Percentiles rank a stretch among this genome's conserved stretches.
phyloP scores from a whole-genome alignment of 257 asterid genomes.

The Solanum neorickii region DNA sequence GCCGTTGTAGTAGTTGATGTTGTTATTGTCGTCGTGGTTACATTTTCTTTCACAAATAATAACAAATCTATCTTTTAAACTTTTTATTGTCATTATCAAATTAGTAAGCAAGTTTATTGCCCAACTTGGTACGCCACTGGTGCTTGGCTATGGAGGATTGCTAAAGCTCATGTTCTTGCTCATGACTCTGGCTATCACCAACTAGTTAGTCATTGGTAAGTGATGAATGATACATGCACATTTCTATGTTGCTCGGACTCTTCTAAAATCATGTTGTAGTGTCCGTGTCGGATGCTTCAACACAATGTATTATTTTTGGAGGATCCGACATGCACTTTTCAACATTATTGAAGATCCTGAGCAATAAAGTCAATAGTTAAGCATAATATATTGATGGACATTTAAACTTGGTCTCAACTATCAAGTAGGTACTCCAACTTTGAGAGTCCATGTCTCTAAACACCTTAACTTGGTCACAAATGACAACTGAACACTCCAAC shows the following conservation, averaged over 20 bases:
- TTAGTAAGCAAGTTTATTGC: constrained; percentile 18
- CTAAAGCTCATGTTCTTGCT: constrained; percentile 59
- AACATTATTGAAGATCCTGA: not conserved
- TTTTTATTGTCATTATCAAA: no score
- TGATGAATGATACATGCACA: not conserved
- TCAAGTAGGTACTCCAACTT: not conserved
- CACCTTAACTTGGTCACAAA: not conserved
- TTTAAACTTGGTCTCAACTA: not conserved
- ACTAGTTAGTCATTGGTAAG: constrained; percentile 67
- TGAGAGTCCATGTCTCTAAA: not conserved
- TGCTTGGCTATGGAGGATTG: constrained; percentile 71
- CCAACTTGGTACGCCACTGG: constrained; percentile 45
- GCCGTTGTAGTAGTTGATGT: no score
- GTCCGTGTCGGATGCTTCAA: not conserved
- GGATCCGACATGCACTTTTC: not conserved
- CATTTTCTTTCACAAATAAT: no score
- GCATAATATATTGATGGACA: not conserved
- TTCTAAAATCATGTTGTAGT: not conserved
- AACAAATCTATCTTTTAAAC: no score
- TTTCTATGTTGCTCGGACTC: not conserved
- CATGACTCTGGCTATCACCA: constrained; percentile 78
- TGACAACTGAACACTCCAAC: no score
- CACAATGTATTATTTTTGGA: not conserved
- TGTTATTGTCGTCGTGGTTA: no score
- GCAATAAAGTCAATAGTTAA: not conserved